Base-by-base conservation (phyloP, 1,284 basidiomycete species). In the Blastosporella zonata region DNA sequence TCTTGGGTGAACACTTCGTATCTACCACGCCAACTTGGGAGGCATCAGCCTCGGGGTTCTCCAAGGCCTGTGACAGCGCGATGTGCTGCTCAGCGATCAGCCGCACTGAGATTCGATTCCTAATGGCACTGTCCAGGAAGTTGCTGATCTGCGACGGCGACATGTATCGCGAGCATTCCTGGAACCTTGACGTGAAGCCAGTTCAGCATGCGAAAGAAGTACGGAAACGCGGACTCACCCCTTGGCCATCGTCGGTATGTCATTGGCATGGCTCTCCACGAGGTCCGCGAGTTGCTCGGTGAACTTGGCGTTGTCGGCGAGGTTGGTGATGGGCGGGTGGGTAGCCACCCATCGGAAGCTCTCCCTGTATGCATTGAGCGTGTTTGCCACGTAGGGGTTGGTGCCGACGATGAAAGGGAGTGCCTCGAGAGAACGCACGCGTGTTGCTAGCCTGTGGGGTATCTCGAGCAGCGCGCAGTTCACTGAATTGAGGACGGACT, bases 11-110 rank as follows among this genome's bases (percentile, higher is more conserved):
- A 57, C 87, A 86, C 7, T 70, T 63, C 66, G 78, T 76, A 59
- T 92, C 75, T 27, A 93, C 82, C 15, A 93, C 75, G 18, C 85
- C 89, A 35, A 80, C 72, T 59, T 81, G 70, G 45, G 60, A 63
- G 39, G 58, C 51, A 48, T 63, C 56, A 15, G 60, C 59, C 3
- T 66, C 60, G 1, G 71, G 63, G 38, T 71, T 63, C 43, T 68
- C 64, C 44, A 90, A 66, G 1, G 83, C 82, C 44, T 78, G 78
- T 2, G 89, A 88, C 17, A 95, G 73, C 1, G 90, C 84, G 33
- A 96, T 86, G 62, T 96, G 93, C 62, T 96, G 93, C 63, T 96
- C 93, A 35, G 92, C 93, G 55, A 95, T 93, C 45, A 96, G 73
- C 15, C 93, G 85, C 23, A 95, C 85, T 25, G 89, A 90, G 49